phyloP scores from a whole-genome alignment of 441 rosid species.

The Populus hybrid region DNA sequence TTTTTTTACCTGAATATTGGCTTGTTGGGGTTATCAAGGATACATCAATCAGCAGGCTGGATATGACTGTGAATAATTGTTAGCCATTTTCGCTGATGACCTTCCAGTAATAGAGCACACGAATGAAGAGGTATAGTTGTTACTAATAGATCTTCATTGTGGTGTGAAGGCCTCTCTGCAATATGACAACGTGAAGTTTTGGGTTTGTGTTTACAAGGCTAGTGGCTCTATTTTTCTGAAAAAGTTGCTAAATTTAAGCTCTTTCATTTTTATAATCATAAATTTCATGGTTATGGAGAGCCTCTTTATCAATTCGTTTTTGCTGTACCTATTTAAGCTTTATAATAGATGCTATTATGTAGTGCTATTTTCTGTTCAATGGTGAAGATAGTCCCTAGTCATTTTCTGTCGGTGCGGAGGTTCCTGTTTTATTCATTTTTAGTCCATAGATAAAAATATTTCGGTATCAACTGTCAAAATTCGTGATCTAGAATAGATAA shows the following conservation, averaged over 20 bases:
- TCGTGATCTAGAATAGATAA: not conserved
- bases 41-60: too few relatives aligned
- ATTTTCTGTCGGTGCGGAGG: not conserved
- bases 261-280: not conserved
- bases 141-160: too few relatives aligned
- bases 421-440: not conserved
- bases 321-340: not conserved
- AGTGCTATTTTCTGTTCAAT: not conserved
- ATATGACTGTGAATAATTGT: too few relatives aligned
- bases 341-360: not conserved
- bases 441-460: not conserved
- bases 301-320: not conserved
- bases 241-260: not conserved
- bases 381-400: not conserved
- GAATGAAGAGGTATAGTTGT: too few relatives aligned
- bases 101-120: too few relatives aligned
- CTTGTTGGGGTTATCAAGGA: conserved; percentile 41
- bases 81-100: too few relatives aligned
- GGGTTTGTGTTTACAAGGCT: not conserved
- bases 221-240: not conserved
- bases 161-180: not conserved
- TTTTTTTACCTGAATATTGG: conserved; percentile 20
- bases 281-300: not conserved
- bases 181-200: not conserved
- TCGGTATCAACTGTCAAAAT: not conserved